Conservation (phyloP, 2,329 filamentous ascomycete genomes). For the Cryphonectria radicalis region DNA sequence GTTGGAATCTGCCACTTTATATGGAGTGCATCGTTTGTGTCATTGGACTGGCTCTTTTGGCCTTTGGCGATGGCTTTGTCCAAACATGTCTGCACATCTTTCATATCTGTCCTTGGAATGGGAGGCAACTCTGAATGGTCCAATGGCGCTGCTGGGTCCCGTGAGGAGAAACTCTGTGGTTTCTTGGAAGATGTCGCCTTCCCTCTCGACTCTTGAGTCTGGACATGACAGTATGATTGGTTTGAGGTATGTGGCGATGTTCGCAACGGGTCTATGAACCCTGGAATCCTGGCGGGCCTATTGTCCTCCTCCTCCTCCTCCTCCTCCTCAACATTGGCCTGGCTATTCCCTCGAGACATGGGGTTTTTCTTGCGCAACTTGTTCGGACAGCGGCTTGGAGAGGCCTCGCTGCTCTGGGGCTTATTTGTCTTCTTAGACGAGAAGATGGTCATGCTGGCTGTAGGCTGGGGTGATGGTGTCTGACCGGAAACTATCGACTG, state of each 20-base stretch:
- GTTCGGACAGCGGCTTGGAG: background rate
- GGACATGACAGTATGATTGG: background rate
- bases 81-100: background rate
- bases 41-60: background rate
- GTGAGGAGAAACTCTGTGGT: background rate
- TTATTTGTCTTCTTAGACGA: background rate
- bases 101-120: background rate
- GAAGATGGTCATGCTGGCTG: background rate
- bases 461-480: background rate
- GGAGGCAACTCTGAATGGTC: background rate
- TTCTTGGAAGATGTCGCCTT: background rate
- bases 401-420: background rate
- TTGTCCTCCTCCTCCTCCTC: background rate
- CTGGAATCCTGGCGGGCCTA: background rate
- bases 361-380: background rate
- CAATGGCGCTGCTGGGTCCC: background rate
- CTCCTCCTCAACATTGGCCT: background rate
- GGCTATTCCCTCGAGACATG: background rate
- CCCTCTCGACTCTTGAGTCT: background rate
- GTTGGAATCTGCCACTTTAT: background rate
- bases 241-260: background rate
- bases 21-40: background rate
- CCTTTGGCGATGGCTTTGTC: background rate
- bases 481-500: background rate
- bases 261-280: background rate